Evolutionary conservation across 192 early-diverging fungal genomes (phyloP).

Genomic region (Tieghemiomyces parasiticus): DNA sequence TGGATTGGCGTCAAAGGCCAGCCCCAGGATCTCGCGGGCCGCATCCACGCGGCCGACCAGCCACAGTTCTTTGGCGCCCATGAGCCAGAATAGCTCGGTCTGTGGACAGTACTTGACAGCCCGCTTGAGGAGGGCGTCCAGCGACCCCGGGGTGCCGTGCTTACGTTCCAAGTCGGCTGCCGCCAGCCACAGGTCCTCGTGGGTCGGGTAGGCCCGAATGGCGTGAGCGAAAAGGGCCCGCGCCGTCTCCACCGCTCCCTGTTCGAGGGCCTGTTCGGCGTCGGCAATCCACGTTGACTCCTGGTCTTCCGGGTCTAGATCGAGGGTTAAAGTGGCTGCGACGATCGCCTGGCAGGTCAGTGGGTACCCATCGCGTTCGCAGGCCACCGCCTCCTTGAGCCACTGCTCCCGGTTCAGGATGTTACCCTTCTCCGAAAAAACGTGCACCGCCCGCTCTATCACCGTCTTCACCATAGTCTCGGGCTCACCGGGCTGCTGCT

Average conservation of each 20-base stretch:
- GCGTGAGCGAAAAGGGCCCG: constrained; percentile 79
- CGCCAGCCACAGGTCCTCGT: constrained; percentile 68
- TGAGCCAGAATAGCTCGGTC: constrained; percentile 89
- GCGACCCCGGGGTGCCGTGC: constrained; percentile 55
- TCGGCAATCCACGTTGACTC: constrained; percentile 80
- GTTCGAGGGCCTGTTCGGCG: constrained; percentile 53
- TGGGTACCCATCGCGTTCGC: constrained; percentile 64
- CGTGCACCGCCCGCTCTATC: constrained; percentile 51
- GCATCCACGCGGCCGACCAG: constrained; percentile 58
- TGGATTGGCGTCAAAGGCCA: constrained; percentile 82
- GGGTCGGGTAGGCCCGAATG: constrained; percentile 53
- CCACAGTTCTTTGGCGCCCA: constrained; percentile 95
- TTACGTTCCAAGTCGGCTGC: constrained; percentile 79
- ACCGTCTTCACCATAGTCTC: constrained; percentile 46
- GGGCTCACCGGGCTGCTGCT: constrained; percentile 48
- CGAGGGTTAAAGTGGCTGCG: constrained; percentile 55
- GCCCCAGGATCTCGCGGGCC: constrained; percentile 69
- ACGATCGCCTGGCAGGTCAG: constrained; percentile 76
- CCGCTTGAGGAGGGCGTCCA: constrained; percentile 66
- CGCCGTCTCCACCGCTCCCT: constrained; percentile 55
- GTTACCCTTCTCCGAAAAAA: constrained; percentile 44
- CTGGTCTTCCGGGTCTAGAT: constrained; percentile 61
- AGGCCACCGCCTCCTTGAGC: constrained; percentile 71
- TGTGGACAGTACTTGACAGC: constrained; percentile 83
- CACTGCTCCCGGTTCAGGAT: constrained; percentile 72